Conservation (phyloP, 2,329 filamentous ascomycete species). For the Aspergillus alliaceus region DNA sequence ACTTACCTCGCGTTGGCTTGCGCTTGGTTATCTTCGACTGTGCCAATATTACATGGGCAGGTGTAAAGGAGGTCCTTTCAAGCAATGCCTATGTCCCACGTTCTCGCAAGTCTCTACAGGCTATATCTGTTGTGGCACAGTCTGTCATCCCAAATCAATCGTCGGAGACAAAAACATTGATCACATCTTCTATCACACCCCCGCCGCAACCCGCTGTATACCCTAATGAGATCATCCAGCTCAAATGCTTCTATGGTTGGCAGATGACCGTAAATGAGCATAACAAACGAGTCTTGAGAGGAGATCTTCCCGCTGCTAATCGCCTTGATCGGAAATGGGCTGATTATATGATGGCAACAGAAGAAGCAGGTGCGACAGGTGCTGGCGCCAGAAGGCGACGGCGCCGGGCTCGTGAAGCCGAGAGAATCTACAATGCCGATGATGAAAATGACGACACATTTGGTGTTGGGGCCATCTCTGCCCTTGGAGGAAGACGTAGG, state of each 20-base stretch:
- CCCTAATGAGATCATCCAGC: slow-evolving; percentile 74
- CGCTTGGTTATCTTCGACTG: slow-evolving; percentile 87
- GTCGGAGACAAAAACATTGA: slow-evolving; percentile 10
- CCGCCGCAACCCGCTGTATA: slow-evolving; percentile 44
- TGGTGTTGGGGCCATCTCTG: slow-evolving; percentile 32
- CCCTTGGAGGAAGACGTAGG: slow-evolving; percentile 54
- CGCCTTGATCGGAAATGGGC: slow-evolving; percentile 90
- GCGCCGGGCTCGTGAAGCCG: slow-evolving; percentile 77
- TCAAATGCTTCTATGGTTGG: slow-evolving; percentile 95
- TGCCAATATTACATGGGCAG: slow-evolving; percentile 87
- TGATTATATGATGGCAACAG: slow-evolving; percentile 87
- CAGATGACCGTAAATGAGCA: slow-evolving; percentile 95
- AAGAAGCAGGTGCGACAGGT: slow-evolving; percentile 69
- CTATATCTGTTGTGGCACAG: slow-evolving; percentile 36
- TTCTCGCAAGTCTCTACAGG: slow-evolving; percentile 36
- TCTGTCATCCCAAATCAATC: slow-evolving; percentile 20
- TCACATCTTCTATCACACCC: slow-evolving; percentile 28
- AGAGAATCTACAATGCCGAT: slow-evolving; percentile 76
- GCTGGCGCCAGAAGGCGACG: slow-evolving; percentile 68
- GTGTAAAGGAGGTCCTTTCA: slow-evolving; percentile 80
- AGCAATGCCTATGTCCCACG: slow-evolving; percentile 75
- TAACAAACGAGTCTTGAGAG: slow-evolving; percentile 76
- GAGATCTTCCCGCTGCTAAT: slow-evolving; percentile 71
- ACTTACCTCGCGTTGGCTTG: slow-evolving; percentile 62
- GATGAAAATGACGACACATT: slow-evolving; percentile 62